phyloP scores from a whole-genome alignment of 331 rosid species.

The Erythrophleum ivorense region DNA sequence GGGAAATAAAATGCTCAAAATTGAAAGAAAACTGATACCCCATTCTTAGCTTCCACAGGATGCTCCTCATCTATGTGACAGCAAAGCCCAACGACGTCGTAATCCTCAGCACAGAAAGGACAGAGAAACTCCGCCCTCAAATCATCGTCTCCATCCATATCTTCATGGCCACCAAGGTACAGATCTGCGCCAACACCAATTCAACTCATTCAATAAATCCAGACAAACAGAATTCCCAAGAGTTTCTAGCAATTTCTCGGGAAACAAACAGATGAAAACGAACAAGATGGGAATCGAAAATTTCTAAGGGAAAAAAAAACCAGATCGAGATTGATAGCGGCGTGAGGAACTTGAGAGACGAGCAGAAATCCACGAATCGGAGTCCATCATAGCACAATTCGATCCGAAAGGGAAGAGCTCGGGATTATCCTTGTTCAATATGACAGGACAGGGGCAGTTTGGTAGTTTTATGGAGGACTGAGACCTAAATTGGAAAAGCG shows the following conservation, averaged over 20 bases:
- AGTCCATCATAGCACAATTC: conserved; percentile 54
- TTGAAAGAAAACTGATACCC: conserved; percentile 54
- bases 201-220: not conserved
- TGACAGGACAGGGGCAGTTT: not conserved
- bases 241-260: not conserved
- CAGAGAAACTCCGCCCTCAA: conserved; percentile 75
- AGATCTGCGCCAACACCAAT: conserved; percentile 57
- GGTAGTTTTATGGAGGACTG: not conserved
- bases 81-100: conserved; percentile 90
- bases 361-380: conserved; percentile 67
- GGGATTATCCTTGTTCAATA: not conserved
- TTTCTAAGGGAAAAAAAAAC: conserved; percentile 38
- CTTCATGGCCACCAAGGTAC: conserved; percentile 61
- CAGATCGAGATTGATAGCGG: conserved; percentile 78
- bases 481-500: not conserved
- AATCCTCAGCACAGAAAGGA: conserved; percentile 89
- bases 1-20: not conserved
- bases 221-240: not conserved
- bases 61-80: conserved; percentile 96
- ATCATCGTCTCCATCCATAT: conserved; percentile 65
- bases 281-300: not conserved
- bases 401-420: not conserved
- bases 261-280: not conserved
- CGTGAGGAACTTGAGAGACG: conserved; percentile 62
- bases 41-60: conserved; percentile 74